Conservation (phyloP, 2,329 filamentous ascomycete genomes). For the Zelopaecilomyces penicillatus region DNA sequence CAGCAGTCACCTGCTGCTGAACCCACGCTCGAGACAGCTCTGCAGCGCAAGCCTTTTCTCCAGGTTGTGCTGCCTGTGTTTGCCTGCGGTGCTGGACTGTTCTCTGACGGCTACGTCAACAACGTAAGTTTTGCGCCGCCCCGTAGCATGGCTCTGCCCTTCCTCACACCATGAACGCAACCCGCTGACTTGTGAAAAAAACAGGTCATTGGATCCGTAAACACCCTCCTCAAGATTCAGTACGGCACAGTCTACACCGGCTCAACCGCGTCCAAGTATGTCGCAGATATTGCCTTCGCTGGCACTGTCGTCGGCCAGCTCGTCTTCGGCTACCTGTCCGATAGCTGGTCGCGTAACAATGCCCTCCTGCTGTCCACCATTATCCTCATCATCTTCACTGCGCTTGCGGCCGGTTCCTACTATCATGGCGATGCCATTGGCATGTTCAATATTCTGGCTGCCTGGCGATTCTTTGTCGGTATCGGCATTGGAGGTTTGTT, state of each 20-base stretch:
- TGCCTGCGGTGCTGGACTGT: slow-evolving; percentile 81
- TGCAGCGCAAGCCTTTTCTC: slow-evolving; percentile 14
- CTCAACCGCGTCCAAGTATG: slow-evolving; percentile 63
- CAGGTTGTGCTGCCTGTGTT: slow-evolving; percentile 54
- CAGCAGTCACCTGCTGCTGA: not conserved
- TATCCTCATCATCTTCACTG: slow-evolving; percentile 79
- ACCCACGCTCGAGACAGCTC: slow-evolving; percentile 6
- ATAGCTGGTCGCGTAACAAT: slow-evolving; percentile 79
- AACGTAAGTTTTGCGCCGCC: slow-evolving; percentile 43
- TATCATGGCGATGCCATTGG: slow-evolving; percentile 59
- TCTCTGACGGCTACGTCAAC: slow-evolving; percentile 88
- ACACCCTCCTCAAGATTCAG: slow-evolving; percentile 61
- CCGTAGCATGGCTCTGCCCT: not conserved
- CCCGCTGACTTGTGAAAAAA: slow-evolving; percentile 33
- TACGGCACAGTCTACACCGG: slow-evolving; percentile 63
- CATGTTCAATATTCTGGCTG: slow-evolving; percentile 67
- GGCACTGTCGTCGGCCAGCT: slow-evolving; percentile 79
- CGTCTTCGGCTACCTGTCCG: slow-evolving; percentile 70
- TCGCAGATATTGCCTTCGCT: slow-evolving; percentile 75
- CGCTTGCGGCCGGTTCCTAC: slow-evolving; percentile 69
- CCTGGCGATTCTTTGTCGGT: slow-evolving; percentile 75
- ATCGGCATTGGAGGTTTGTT: slow-evolving; percentile 65
- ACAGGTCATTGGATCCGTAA: slow-evolving; percentile 70
- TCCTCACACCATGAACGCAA: not conserved
- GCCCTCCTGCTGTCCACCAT: slow-evolving; percentile 72